These are phyloP conservation scores for Penicillium flavigenum DNA, from an alignment of 495 filamentous ascomycete genomes.

Conservation along the genomic window DNA sequence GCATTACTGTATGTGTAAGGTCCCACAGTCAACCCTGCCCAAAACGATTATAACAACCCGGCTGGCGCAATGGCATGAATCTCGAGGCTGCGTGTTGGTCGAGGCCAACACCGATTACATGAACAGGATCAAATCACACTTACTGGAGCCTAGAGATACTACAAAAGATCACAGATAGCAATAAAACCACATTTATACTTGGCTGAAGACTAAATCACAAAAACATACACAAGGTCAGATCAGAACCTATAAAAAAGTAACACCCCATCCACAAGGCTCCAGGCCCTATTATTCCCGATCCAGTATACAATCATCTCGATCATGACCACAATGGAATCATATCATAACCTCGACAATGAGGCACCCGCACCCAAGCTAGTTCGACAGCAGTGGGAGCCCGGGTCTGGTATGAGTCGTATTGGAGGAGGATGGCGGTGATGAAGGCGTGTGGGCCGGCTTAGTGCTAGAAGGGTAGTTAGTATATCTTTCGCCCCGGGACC, in stretches of 20 bases:
- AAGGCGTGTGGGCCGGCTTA: conserved; percentile 26
- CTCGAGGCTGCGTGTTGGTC: no score
- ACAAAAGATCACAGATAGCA: neutral
- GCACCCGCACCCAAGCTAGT: conserved; percentile 15
- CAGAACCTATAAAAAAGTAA: conserved; percentile 2
- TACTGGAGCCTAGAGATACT: neutral
- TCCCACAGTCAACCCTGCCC: no score
- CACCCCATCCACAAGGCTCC: conserved; percentile 24
- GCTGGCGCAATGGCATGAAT: no score
- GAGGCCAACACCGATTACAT: neutral
- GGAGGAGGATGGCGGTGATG: conserved; percentile 29
- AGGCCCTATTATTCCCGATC: conserved; percentile 10
- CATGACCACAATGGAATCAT: conserved; percentile 2
- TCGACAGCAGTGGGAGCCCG: conserved; percentile 28
- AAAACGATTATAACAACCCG: no score
- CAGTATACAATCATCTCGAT: conserved; percentile 14
- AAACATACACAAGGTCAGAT: conserved; percentile 19
- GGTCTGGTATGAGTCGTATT: conserved; percentile 29
- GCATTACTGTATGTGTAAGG: neutral
- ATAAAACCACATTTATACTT: conserved; percentile 4
- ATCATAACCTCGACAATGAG: conserved; percentile 8
- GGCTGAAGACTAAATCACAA: conserved; percentile 11
- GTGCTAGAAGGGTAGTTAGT: conserved; percentile 30
- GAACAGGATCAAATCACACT: neutral
- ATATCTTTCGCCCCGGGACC: neutral